Evolutionary conservation across 2,329 filamentous ascomycete species (phyloP).

Genomic region (Diaporthe destruens): DNA sequence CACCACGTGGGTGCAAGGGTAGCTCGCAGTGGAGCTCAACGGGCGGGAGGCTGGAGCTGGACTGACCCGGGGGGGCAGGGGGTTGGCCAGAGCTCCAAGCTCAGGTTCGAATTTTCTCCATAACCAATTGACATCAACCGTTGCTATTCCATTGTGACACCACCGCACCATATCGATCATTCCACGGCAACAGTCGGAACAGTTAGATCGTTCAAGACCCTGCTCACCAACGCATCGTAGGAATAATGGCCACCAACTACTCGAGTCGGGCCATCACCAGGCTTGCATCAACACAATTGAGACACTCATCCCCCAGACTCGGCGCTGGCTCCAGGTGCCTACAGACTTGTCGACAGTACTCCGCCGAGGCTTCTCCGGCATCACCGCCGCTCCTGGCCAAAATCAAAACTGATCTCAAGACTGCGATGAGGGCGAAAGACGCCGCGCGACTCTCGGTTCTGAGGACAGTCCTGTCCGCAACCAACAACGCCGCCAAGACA

Average conservation of each 20-base stretch:
- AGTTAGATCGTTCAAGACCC: no score
- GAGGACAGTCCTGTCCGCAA: slow-evolving; percentile 75
- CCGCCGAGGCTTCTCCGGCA: slow-evolving; percentile 51
- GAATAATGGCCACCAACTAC: slow-evolving; percentile 36
- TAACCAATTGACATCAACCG: not conserved
- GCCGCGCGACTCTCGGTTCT: slow-evolving; percentile 75
- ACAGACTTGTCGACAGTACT: slow-evolving; percentile 47
- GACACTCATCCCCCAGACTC: slow-evolving; percentile 33
- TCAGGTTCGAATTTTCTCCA: slow-evolving; percentile 21
- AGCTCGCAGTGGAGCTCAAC: slow-evolving; percentile 7
- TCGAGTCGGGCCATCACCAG: slow-evolving; percentile 32
- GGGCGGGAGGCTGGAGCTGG: not conserved
- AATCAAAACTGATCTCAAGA: slow-evolving; percentile 73
- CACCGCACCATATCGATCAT: not conserved
- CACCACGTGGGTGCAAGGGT: slow-evolving; percentile 31
- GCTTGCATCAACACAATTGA: slow-evolving; percentile 32
- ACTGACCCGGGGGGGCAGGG: no score
- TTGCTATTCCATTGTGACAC: no score
- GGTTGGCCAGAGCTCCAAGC: slow-evolving; percentile 23
- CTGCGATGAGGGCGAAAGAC: slow-evolving; percentile 75
- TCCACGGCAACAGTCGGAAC: not conserved
- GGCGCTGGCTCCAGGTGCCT: slow-evolving; percentile 38
- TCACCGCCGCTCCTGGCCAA: slow-evolving; percentile 60
- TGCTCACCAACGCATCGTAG: not conserved
- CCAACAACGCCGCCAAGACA: slow-evolving; percentile 80